Conservation (phyloP, 208 protist genomes). For the Trypanosoma rangeli region DNA sequence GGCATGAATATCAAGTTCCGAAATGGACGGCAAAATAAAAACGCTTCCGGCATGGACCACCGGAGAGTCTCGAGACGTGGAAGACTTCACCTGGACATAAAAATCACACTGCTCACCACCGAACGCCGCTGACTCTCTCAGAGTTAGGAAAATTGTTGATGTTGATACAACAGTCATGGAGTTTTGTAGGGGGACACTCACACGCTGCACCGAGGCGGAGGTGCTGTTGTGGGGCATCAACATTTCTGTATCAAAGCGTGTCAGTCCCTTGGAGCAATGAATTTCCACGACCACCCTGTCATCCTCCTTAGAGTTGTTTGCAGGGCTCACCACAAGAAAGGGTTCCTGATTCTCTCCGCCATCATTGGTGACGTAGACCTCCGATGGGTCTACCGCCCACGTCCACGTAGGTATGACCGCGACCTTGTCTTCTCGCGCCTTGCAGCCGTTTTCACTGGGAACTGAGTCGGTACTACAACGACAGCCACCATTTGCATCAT, state of each 20-base stretch:
- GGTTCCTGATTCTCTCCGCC: not conserved
- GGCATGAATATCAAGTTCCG: not conserved
- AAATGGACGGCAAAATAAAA: conserved; percentile 13
- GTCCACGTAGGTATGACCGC: not conserved
- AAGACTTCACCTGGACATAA: not conserved
- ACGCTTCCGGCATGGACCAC: conserved; percentile 4
- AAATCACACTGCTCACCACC: conserved; percentile 28
- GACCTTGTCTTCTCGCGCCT: not conserved
- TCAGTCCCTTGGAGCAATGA: conserved; percentile 11
- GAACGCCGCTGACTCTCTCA: conserved; percentile 18
- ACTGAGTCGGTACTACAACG: conserved; percentile 11
- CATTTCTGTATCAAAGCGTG: conserved; percentile 17
- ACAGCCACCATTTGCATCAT: conserved; percentile 18
- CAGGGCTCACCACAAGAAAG: conserved; percentile 2
- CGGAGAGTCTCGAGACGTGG: not conserved
- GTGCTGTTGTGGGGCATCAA: not conserved
- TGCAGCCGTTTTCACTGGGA: conserved; percentile 13
- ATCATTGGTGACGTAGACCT: not conserved
- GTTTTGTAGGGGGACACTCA: conserved; percentile 1
- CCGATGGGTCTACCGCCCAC: conserved; percentile 3
- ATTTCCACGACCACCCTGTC: conserved; percentile 14
- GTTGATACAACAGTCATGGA: conserved; percentile 8
- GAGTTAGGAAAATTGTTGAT: not conserved
- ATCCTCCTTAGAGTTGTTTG: not conserved
- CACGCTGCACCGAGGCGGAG: not conserved